Base-by-base conservation (phyloP, 1,284 basidiomycete genomes). In the Heterobasidion annosum region DNA sequence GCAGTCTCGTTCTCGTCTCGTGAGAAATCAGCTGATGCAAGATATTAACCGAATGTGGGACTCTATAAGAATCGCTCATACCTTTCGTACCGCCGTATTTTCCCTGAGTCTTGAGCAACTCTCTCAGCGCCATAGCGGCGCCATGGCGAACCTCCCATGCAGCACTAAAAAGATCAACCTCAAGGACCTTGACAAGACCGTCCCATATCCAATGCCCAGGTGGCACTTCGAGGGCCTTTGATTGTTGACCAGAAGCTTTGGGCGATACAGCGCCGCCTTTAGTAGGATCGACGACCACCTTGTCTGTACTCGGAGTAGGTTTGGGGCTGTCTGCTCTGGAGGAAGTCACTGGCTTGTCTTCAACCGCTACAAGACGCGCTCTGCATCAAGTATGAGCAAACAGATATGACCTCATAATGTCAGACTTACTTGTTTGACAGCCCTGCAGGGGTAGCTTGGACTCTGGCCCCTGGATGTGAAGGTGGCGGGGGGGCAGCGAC, bases 71-170 rank as follows among this genome's bases (percentile, higher is more conserved):
- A 9, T 15, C 15, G n/a, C 5, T 65, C 70, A 48, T 59, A 83
- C 88, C 82, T 71, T 75, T 79, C 79, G 86, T 93, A 15, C 93
- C 95, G 35, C 91, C 89, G 48, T 78, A 84, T 59, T 79, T 76
- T 10, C 94, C 96, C 63, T 97, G 93, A 1, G 82, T 70, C 65
- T 93, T 94, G 54, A 99, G 71, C 33, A 99, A 70, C 64, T 98
- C 96, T 53, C 94, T 81, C 34, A 99, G 70, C 2, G 91, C 95
- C 72, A 98, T 82, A 0, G 94, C 91, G 6, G 95, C 91, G 48
- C 97, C 97, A 64, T 99, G 97, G 50, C 97, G 79, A 6, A 89
- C 83, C 68, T 99, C 94, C 97, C 97, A 99, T 7, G 84, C 79
- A 0, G 89, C 80, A 62, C 88, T 92, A 60, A 95, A 90, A 12